These are phyloP conservation scores for Panicum virgatum DNA, from an alignment of 202 grass and related monocot species.

Conservation along the genomic window DNA sequence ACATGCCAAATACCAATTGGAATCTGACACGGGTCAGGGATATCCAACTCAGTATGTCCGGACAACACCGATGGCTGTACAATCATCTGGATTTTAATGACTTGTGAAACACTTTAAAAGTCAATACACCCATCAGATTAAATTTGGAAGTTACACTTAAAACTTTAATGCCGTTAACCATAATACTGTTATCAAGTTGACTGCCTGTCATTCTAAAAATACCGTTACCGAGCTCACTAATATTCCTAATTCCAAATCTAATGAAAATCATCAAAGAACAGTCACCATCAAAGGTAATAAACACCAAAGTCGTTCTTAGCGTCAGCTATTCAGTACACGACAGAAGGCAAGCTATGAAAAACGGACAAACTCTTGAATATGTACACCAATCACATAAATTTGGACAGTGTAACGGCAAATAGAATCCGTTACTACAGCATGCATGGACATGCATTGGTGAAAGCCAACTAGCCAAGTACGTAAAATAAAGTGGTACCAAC, in stretches of 20 bases:
- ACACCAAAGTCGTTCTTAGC: background rate
- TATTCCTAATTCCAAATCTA: slow-evolving; percentile 12
- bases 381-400: background rate
- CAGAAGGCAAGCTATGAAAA: slow-evolving; percentile 10
- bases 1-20: background rate
- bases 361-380: background rate
- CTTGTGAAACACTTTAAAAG: slow-evolving; percentile 16
- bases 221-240: background rate
- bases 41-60: background rate
- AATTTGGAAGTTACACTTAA: background rate
- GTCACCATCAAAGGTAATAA: background rate
- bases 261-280: background rate
- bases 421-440: slow-evolving; percentile 24
- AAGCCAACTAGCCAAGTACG: slow-evolving; percentile 2
- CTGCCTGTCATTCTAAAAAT: background rate
- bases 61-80: background rate
- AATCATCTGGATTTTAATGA: background rate
- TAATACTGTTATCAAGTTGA: background rate
- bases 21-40: background rate
- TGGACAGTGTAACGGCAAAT: background rate
- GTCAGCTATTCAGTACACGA: slow-evolving; percentile 11
- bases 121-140: background rate
- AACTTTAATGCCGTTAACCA: background rate
- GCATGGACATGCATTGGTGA: slow-evolving; percentile 32
- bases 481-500: background rate